Percentiles rank a stretch among this genome's conserved stretches.
phyloP scores from a whole-genome alignment of 2,329 filamentous ascomycete genomes.

The Neofusicoccum sp. region DNA sequence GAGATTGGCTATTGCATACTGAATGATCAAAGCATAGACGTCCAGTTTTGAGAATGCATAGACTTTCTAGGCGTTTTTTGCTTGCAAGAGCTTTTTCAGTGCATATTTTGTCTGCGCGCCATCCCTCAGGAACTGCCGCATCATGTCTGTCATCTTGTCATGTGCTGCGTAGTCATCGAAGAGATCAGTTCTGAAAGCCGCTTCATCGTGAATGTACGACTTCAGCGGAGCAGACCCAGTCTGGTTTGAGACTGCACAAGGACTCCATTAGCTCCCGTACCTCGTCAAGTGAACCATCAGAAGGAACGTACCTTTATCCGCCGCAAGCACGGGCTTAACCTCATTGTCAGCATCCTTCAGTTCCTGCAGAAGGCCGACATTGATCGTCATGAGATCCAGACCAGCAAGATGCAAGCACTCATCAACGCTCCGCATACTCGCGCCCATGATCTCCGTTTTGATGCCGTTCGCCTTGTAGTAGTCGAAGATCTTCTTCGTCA shows the following conservation, averaged over 20 bases:
- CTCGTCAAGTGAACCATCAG: neutral
- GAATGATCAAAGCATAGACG: too few species aligned
- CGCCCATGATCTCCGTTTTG: slow-evolving; percentile 55
- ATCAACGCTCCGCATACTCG: slow-evolving; percentile 56
- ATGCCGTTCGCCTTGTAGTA: slow-evolving; percentile 47
- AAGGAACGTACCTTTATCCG: neutral
- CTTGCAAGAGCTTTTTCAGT: neutral
- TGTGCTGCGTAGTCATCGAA: slow-evolving; percentile 7
- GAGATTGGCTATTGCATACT: too few species aligned
- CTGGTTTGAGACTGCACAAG: neutral
- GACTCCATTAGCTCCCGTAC: neutral
- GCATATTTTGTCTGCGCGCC: neutral
- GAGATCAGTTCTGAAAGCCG: neutral
- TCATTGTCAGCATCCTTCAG: slow-evolving; percentile 22
- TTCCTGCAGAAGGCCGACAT: slow-evolving; percentile 49
- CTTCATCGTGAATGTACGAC: neutral
- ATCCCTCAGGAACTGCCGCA: slow-evolving; percentile 4
- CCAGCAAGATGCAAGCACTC: slow-evolving; percentile 61
- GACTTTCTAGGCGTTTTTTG: neutral
- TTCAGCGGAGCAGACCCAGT: neutral
- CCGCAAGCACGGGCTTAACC: neutral
- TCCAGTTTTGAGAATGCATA: too few species aligned
- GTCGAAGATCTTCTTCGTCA: slow-evolving; percentile 50
- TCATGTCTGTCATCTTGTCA: slow-evolving; percentile 10
- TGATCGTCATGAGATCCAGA: slow-evolving; percentile 58